Percentiles rank a stretch among this genome's conserved stretches.
Conservation (phyloP, 495 filamentous ascomycete species). For the Durotheca rogersii region DNA sequence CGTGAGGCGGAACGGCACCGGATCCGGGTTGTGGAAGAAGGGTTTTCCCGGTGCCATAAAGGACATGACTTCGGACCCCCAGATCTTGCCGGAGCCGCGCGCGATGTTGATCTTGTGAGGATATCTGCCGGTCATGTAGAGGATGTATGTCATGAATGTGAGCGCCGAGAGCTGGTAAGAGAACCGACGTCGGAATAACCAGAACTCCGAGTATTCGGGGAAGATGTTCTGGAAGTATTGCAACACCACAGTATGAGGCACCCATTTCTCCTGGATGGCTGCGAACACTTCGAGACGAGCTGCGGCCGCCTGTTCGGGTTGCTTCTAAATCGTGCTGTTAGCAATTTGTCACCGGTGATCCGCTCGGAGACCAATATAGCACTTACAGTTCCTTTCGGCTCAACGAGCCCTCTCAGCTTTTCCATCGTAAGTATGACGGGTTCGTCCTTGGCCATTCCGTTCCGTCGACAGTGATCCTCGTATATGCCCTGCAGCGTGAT, state of each 20-base stretch:
- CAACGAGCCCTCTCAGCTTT: slow-evolving; percentile 74
- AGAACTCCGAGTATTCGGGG: slow-evolving; percentile 90
- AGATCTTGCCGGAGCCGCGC: slow-evolving; percentile 85
- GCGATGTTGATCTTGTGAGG: slow-evolving; percentile 94
- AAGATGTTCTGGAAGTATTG: slow-evolving; percentile 90
- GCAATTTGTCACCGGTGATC: too few species aligned
- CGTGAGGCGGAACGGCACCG: slow-evolving; percentile 94
- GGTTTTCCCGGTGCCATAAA: slow-evolving; percentile 76
- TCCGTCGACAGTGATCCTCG: slow-evolving; percentile 89
- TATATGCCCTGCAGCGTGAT: slow-evolving; percentile 91
- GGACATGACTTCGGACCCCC: slow-evolving; percentile 91
- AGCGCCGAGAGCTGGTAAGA: slow-evolving; percentile 94
- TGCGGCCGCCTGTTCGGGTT: slow-evolving; percentile 64
- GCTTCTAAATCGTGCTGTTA: slow-evolving; percentile 49
- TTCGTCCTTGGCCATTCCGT: slow-evolving; percentile 88
- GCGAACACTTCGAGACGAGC: slow-evolving; percentile 80
- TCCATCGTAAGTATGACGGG: slow-evolving; percentile 94
- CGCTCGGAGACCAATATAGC: too few species aligned
- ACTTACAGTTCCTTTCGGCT: slow-evolving; percentile 64
- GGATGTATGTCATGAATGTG: slow-evolving; percentile 97
- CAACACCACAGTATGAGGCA: slow-evolving; percentile 73
- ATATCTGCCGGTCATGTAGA: slow-evolving; percentile 92
- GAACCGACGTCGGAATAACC: slow-evolving; percentile 95
- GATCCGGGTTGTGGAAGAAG: slow-evolving; percentile 89
- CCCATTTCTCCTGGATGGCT: slow-evolving; percentile 88